Evolutionary conservation across 129 eudicot genomes (phyloP).

Genomic region (Dittrichia graveolens): DNA sequence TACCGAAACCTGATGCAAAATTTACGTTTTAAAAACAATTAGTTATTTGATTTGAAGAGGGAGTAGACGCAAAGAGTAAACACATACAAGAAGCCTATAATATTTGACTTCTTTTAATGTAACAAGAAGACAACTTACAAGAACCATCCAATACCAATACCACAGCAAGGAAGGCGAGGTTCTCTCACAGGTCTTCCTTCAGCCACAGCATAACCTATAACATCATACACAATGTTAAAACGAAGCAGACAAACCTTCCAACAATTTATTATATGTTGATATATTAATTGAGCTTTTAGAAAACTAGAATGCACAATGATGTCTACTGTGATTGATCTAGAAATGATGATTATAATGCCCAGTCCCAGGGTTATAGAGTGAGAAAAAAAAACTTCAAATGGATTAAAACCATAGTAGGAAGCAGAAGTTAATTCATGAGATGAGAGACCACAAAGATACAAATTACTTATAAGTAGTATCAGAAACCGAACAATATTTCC

Average conservation of each 20-base stretch:
- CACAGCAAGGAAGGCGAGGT: slow-evolving; percentile 91
- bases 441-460: background rate
- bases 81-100: slow-evolving; percentile 6
- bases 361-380: no score
- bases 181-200: slow-evolving; percentile 88
- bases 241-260: slow-evolving; percentile 2
- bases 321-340: slow-evolving; percentile 8
- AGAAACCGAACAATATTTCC: background rate
- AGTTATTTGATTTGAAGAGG: background rate
- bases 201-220: slow-evolving; percentile 77
- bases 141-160: slow-evolving; percentile 83
- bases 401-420: slow-evolving; percentile 6
- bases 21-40: background rate
- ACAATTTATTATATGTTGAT: slow-evolving; percentile 9
- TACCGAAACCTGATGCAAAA: background rate
- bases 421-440: background rate
- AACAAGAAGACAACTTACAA: slow-evolving; percentile 54
- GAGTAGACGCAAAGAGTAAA: slow-evolving; percentile 12
- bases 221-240: slow-evolving; percentile 15
- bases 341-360: background rate
- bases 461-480: slow-evolving; percentile 13
- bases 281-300: slow-evolving; percentile 8
- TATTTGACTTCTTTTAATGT: background rate
- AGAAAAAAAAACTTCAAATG: background rate
- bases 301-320: slow-evolving; percentile 8